These are phyloP conservation scores for Chalara sp. DNA, from an alignment of 2,329 filamentous ascomycete genomes.

Conservation along the genomic window DNA sequence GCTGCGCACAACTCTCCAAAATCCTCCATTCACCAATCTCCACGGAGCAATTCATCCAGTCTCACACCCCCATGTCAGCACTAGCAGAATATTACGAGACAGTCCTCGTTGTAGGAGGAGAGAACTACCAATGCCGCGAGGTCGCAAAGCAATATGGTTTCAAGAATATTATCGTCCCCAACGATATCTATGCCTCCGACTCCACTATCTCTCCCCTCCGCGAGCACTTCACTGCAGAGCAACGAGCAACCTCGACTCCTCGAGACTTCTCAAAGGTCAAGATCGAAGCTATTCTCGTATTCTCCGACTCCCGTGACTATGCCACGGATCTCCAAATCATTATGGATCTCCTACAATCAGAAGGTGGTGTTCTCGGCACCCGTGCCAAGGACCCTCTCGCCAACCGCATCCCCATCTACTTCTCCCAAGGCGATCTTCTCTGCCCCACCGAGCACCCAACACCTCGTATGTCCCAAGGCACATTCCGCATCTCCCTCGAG, in stretches of 20 bases:
- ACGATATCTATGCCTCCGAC: conserved; percentile 67
- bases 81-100: conserved; percentile 71
- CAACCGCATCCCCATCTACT: conserved; percentile 68
- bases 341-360: conserved; percentile 62
- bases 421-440: conserved; percentile 57
- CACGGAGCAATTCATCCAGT: conserved; percentile 71
- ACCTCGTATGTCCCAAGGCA: conserved; percentile 65
- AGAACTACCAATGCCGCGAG: conserved; percentile 67
- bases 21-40: conserved; percentile 60
- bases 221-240: conserved; percentile 56
- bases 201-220: conserved; percentile 63
- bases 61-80: conserved; percentile 71
- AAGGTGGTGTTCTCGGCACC: conserved; percentile 61
- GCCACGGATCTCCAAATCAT: conserved; percentile 72
- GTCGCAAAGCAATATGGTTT: conserved; percentile 69
- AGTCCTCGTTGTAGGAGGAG: conserved; percentile 68
- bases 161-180: conserved; percentile 65
- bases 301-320: conserved; percentile 68
- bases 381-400: conserved; percentile 57
- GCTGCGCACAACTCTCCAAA: conserved; percentile 59
- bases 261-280: conserved; percentile 66
- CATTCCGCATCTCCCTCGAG: conserved; percentile 69
- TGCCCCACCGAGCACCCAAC: conserved; percentile 60
- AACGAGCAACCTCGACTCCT: conserved; percentile 59
- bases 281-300: conserved; percentile 70